These are phyloP conservation scores for Canavalia gladiata DNA, from an alignment of 306 rosid species.

Conservation along the genomic window DNA sequence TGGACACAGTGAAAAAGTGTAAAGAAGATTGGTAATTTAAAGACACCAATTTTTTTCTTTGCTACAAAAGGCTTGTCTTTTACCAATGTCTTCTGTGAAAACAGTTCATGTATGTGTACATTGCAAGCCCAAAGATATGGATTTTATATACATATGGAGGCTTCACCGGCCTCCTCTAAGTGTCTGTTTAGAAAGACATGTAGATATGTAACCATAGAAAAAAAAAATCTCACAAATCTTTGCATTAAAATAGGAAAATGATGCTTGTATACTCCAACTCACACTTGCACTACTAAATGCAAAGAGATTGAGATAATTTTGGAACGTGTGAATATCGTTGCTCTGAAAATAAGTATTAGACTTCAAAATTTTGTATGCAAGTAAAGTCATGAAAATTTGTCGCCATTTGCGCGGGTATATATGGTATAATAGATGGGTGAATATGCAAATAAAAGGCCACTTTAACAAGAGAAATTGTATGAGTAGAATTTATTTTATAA, in stretches of 20 bases:
- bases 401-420: neutral
- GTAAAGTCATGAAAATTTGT: neutral
- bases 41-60: slow-evolving; percentile 1
- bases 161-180: neutral
- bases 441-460: no score
- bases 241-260: neutral
- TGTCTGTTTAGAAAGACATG: neutral
- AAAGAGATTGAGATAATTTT: no score
- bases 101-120: slow-evolving; percentile 20
- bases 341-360: neutral
- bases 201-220: no score
- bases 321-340: no score
- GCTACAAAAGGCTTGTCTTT: neutral
- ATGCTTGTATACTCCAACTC: no score
- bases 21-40: neutral
- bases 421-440: neutral
- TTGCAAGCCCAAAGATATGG: neutral
- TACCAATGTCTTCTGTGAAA: neutral
- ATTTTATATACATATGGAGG: neutral
- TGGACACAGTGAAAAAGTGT: neutral
- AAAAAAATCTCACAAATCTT: neutral
- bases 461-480: no score
- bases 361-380: neutral
- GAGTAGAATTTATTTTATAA: no score
- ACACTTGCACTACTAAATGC: no score